phyloP scores from a whole-genome alignment of 208 protist genomes.

The Leishmania aethiopica region DNA sequence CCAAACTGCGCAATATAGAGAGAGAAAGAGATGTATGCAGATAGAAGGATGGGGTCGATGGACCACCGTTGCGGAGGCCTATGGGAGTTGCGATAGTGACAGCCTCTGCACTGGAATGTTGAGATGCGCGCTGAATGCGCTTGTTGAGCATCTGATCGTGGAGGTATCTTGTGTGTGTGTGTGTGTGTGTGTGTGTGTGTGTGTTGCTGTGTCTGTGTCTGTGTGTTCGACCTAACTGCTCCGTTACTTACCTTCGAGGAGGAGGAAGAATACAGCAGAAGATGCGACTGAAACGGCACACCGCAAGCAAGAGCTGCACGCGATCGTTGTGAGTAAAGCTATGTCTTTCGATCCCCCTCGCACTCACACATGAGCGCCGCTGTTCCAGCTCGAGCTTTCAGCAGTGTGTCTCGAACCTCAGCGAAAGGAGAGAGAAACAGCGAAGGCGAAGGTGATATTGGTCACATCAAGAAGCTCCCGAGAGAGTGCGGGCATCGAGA shows the following conservation, averaged over 20 bases:
- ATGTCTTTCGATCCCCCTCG: not conserved
- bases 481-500: not conserved
- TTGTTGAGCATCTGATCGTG: not conserved
- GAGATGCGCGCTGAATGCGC: not conserved
- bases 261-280: not conserved
- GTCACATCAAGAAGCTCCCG: not conserved
- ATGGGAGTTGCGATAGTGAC: not conserved
- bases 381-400: not conserved
- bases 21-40: not conserved
- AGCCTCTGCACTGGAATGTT: not conserved
- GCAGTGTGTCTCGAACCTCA: not conserved
- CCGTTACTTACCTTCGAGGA: not conserved
- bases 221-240: not conserved
- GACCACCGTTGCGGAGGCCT: not conserved
- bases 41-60: not conserved
- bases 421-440: not conserved
- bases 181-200: not conserved
- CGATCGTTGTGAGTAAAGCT: not conserved
- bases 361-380: not conserved
- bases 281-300: not conserved
- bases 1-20: not conserved
- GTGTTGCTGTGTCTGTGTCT: too few relatives aligned
- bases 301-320: not conserved
- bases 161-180: not conserved
- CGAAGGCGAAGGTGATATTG: not conserved